Evolutionary conservation across 352 stramenopile species (phyloP).

Genomic region (Globisporangium iwayamae): DNA sequence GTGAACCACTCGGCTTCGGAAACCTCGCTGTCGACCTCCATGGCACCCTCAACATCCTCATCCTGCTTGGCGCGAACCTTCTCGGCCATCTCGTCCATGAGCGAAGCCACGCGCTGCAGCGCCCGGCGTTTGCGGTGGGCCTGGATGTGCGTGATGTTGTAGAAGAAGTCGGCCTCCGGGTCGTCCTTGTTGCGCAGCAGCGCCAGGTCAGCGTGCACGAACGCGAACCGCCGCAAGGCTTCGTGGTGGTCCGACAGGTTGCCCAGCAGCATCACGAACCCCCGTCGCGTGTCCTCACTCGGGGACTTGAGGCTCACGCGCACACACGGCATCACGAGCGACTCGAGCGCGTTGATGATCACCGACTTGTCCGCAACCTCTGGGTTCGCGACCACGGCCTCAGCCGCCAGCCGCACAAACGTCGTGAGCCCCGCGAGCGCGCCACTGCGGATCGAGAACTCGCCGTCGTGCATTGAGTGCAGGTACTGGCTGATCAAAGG

Average conservation of each 20-base stretch:
- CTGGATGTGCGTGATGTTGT: constrained; percentile 98
- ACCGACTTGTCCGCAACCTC: constrained; percentile 30
- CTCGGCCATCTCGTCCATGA: constrained; percentile 78
- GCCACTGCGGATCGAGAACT: constrained; percentile 81
- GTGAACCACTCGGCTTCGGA: constrained; percentile 42
- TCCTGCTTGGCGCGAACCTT: constrained; percentile 21
- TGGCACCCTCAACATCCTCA: constrained; percentile 9
- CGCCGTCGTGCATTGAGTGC: constrained; percentile 77
- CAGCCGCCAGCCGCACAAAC: constrained; percentile 45
- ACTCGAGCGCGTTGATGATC: constrained; percentile 78
- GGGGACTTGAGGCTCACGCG: constrained; percentile 77
- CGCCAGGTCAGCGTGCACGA: constrained; percentile 65
- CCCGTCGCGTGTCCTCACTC: constrained; percentile 72
- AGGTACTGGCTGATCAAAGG: constrained; percentile 76
- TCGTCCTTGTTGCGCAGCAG: constrained; percentile 80
- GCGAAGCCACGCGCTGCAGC: constrained; percentile 85
- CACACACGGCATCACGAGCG: constrained; percentile 86
- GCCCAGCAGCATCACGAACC: constrained; percentile 84
- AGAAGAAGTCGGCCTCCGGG: constrained; percentile 97
- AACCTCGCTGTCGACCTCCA: constrained; percentile 15
- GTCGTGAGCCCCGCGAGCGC: constrained; percentile 57
- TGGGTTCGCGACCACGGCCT: constrained; percentile 19
- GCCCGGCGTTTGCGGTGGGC: constrained; percentile 92
- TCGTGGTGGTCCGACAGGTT: constrained; percentile 51
- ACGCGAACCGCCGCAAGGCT: constrained; percentile 35